Evolutionary conservation across 306 rosid genomes (phyloP).

Genomic region (Prunus mira): DNA sequence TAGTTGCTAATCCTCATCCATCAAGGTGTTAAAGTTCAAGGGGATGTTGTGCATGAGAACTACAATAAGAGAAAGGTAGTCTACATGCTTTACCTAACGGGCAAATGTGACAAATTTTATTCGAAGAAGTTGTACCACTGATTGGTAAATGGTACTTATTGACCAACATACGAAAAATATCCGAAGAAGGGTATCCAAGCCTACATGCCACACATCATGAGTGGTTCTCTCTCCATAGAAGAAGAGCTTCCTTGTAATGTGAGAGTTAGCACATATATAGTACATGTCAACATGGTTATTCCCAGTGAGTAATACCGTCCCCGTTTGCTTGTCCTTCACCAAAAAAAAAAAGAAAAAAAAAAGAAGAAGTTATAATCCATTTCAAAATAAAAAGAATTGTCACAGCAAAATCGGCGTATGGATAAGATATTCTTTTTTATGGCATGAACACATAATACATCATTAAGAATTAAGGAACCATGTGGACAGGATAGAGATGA

Average conservation of each 20-base stretch:
- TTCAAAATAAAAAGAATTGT: neutral
- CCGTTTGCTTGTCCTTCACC: no score
- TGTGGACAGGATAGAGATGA: no score
- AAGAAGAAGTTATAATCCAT: no score
- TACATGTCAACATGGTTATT: no score
- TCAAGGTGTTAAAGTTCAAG: neutral
- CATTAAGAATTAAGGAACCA: neutral
- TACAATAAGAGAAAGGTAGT: neutral
- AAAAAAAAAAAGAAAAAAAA: no score
- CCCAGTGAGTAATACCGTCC: no score
- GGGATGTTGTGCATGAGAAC: neutral
- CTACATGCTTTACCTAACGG: neutral
- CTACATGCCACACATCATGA: neutral
- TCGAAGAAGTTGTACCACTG: neutral
- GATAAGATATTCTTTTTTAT: neutral
- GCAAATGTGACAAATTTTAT: neutral
- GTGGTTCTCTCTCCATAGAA: no score
- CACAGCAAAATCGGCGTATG: neutral
- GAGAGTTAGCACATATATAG: no score
- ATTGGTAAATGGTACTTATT: neutral
- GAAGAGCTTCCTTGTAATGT: no score
- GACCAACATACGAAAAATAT: neutral
- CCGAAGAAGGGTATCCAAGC: neutral
- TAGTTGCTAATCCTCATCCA: neutral
- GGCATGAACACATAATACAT: neutral